phyloP scores from a whole-genome alignment of 2,329 filamentous ascomycete species.

The Phyllosticta citribraziliensis region DNA sequence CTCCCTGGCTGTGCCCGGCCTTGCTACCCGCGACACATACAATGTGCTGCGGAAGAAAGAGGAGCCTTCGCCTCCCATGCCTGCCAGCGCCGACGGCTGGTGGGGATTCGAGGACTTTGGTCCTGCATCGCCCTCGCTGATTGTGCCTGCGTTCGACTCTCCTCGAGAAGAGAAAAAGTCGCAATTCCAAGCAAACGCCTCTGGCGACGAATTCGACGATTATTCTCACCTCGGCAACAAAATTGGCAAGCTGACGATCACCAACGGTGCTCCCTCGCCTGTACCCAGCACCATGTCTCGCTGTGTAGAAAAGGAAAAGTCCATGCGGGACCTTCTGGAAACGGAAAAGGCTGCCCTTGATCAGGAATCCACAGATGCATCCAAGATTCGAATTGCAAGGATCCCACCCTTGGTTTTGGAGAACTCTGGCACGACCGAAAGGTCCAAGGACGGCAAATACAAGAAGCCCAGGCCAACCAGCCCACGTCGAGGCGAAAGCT shows the following conservation, averaged over 20 bases:
- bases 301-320: background rate
- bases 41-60: slow-evolving; percentile 27
- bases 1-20: slow-evolving; percentile 32
- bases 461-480: background rate
- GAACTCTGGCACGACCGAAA: background rate
- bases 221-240: slow-evolving; percentile 32
- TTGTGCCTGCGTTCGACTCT: slow-evolving; percentile 15
- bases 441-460: background rate
- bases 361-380: background rate
- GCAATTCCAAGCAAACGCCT: slow-evolving; percentile 26
- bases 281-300: slow-evolving; percentile 26
- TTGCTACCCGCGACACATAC: slow-evolving; percentile 24
- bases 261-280: slow-evolving; percentile 38
- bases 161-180: slow-evolving; percentile 20
- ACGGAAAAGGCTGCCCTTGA: background rate
- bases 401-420: background rate
- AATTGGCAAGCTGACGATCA: slow-evolving; percentile 36
- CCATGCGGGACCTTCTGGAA: slow-evolving; percentile 8
- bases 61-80: slow-evolving; percentile 19
- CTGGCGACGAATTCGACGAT: slow-evolving; percentile 27
- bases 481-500: background rate
- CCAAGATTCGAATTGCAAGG: background rate
- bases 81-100: slow-evolving; percentile 19
- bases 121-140: slow-evolving; percentile 16
- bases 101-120: slow-evolving; percentile 22